Percentiles rank a stretch among this genome's conserved stretches.
These are phyloP conservation scores for Pythium periplocum DNA, from an alignment of 352 stramenopile species.

Conservation along the genomic window DNA sequence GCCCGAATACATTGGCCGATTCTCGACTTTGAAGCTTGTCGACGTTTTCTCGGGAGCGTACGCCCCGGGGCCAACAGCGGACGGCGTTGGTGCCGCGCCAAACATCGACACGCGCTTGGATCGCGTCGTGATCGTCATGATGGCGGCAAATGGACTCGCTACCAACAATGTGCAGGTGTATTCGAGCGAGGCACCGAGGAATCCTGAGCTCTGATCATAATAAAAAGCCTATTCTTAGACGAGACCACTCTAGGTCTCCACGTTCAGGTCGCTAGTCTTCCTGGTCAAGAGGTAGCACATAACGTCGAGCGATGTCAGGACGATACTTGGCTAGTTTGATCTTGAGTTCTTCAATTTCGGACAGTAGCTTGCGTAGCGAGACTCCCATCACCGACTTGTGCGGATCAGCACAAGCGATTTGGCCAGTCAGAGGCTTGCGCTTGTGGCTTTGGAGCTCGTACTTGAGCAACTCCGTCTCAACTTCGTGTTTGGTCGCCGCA, in stretches of 20 bases:
- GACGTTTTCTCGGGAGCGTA: constrained; percentile 45
- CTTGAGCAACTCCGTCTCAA: constrained; percentile 53
- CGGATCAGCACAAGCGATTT: constrained; percentile 49
- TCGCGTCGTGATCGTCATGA: constrained; percentile 76
- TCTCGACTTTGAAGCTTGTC: constrained; percentile 42
- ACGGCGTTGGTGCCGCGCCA: constrained; percentile 34
- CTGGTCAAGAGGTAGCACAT: constrained; percentile 29
- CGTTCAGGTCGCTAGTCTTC: constrained; percentile 6
- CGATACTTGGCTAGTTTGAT: constrained; percentile 41
- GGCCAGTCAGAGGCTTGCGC: constrained; percentile 21
- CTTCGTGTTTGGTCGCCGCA: constrained; percentile 24
- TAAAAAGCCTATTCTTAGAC: constrained; percentile 3
- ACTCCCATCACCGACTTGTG: constrained; percentile 31
- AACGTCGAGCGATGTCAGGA: constrained; percentile 49
- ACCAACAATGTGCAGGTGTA: too few relatives aligned
- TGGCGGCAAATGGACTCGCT: background rate
- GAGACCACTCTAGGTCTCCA: background rate
- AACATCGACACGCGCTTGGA: constrained; percentile 71
- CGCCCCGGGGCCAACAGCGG: constrained; percentile 54
- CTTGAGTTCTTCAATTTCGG: constrained; percentile 40
- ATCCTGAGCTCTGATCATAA: background rate
- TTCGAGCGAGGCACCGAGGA: too few relatives aligned
- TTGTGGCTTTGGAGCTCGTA: constrained; percentile 42
- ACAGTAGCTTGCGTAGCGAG: constrained; percentile 43
- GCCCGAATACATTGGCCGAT: constrained; percentile 47